Evolutionary conservation across 441 rosid genomes (phyloP), one percentile per base, ranked within the genome.

Genomic region (Aleurites moluccanus): DNA sequence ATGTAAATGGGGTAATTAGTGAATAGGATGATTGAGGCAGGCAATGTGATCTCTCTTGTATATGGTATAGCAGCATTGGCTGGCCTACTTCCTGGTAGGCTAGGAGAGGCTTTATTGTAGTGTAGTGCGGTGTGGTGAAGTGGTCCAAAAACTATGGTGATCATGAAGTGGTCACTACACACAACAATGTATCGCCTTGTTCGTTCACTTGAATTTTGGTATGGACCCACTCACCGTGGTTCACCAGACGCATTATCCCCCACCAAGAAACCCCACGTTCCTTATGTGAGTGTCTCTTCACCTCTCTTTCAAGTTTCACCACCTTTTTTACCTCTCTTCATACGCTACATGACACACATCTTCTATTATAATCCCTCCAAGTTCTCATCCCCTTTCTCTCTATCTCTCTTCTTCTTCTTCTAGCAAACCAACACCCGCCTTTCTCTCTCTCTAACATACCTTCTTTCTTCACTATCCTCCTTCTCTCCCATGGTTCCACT

Each of bases 401-500:
- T 55, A 10, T 13, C 42, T 50, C 53, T 72, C 64, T 27, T 14
- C 27, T 35, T 49, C 28, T 55, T 3, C 42, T 6, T 23, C 67
- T 27, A 27, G 75, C 49, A 11, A 33, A 25, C 1, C 44, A 4
- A 10, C 28, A 25, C 28, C 42, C 35, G 16, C 13, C 44, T 62
- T 49, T 62, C 35, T 13, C 60, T 56, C 28, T 55, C 21, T 55
- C 60, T 9, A 55, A 7, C 25, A 20, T 56, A 21, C 28, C 14
- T 56, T 23, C 35, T 40, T 60, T 10, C 64, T 10, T 16, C 72
- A 52, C 50, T 14, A 56, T 47, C 61, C n/a, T 33, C 20, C 53
- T 40, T 42, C 80, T 75, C 77, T 79, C 86, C 88, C 86, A 85
- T 88, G 92, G 84, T 88, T 82, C 66, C 83, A 33, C 76, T 74